Evolutionary conservation across 495 filamentous ascomycete genomes (phyloP).

Genomic region (Chlorociboria aeruginascens): DNA sequence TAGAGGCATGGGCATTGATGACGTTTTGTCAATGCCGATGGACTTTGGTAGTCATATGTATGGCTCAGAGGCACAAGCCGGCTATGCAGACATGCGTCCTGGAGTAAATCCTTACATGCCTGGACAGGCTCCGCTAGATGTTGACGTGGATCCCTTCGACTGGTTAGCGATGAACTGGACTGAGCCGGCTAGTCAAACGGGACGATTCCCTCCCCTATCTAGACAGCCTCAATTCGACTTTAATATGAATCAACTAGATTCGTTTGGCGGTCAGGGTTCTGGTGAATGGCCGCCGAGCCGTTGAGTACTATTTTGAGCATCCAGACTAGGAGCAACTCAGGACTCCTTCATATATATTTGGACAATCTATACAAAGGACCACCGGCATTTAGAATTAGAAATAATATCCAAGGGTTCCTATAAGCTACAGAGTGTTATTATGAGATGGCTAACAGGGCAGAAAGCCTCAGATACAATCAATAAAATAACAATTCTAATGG

Average conservation of each 20-base stretch:
- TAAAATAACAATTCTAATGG: too few relatives aligned
- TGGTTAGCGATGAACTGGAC: slow-evolving; percentile 22
- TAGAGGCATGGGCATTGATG: slow-evolving; percentile 12
- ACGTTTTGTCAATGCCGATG: slow-evolving; percentile 14
- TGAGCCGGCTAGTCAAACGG: neutral
- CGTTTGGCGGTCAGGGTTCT: neutral
- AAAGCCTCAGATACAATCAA: too few relatives aligned
- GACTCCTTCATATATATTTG: too few relatives aligned
- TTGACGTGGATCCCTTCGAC: slow-evolving; percentile 20
- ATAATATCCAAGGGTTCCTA: too few relatives aligned
- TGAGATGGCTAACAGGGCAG: too few relatives aligned
- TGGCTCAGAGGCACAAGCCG: slow-evolving; percentile 5
- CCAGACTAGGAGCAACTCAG: too few relatives aligned
- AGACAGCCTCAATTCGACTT: neutral
- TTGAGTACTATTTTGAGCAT: neutral
- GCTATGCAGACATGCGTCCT: neutral
- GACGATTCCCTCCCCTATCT: neutral
- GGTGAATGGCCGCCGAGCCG: neutral
- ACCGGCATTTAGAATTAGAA: too few relatives aligned
- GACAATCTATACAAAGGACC: too few relatives aligned
- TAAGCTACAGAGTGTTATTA: too few relatives aligned
- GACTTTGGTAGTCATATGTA: slow-evolving; percentile 3
- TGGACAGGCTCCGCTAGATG: slow-evolving; percentile 13
- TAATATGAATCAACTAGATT: neutral
- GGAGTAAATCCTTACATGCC: slow-evolving; percentile 14